Base-by-base conservation (phyloP, 2,329 filamentous ascomycete species). In the Arthrobotrys sphaeroides region DNA sequence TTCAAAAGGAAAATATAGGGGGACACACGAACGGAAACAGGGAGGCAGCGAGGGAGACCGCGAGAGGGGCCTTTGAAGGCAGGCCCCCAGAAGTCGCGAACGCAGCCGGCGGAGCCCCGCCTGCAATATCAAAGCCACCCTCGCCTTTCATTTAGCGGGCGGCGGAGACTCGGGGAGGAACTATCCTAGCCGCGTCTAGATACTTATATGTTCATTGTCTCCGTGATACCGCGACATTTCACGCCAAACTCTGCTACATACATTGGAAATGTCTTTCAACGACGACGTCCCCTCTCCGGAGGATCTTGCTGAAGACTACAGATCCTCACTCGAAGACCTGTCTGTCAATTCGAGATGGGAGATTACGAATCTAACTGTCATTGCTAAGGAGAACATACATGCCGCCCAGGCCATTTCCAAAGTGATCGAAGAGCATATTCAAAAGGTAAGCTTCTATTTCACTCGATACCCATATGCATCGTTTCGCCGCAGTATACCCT, bases 321-420 rank as follows among this genome's bases (percentile, higher is more conserved):
- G 91, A 82, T 91, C 93, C 81, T 95, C 94, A 65, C 86, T 99
- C 82, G 92, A 96, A 84, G 94, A 97, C 83, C 87, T 99, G 81
- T 92, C 91, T 78, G 88, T 90, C 82, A 97, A 97, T 84, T 92
- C 93, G 84, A 90, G 93, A 81, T 93, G 93, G 83, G 94, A 98
- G 84, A 99, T 99, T 83, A 94, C 91, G 86, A 98, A 96, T 84
- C 84, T 99, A 84, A 99, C 95, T 77, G 90, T 97, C 82, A 98
- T 99, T 84, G 95, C 95, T 74, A 93, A 96, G 83, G 95, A 99
- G 83, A 97, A 96, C 81, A 97, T 94, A 78, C 93, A 96, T 83
- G 91, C 97, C 85, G 95, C 95, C 36, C 89, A 96, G 83, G 92
- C 91, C 78, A 98, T 99, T 80, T 94, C 95, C 16, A 89, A 92